A percentile compares a stretch with the other conserved stretches of the same genome.
Conservation (phyloP, 2,329 filamentous ascomycete genomes). For the Trichoderma atroviride region DNA sequence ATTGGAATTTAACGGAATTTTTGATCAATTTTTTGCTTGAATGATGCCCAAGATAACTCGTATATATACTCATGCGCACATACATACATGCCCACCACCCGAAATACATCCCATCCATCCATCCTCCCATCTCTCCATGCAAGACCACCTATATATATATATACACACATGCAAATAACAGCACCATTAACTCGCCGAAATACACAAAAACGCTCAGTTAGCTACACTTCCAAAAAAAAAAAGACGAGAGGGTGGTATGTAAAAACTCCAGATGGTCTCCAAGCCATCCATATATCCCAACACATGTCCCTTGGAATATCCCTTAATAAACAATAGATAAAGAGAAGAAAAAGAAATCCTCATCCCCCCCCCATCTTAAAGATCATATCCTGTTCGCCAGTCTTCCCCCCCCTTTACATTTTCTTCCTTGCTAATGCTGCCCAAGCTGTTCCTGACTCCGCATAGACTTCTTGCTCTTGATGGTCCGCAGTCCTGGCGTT, state of each 20-base stretch:
- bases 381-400: neutral
- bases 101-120: neutral
- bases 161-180: conserved; percentile 21
- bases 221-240: conserved; percentile 13
- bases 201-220: conserved; percentile 8
- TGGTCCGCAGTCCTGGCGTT: conserved; percentile 8
- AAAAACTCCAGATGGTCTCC: neutral
- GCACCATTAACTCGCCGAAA: neutral
- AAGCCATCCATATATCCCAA: conserved; percentile 4
- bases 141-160: neutral
- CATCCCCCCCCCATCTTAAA: too few relatives aligned
- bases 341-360: neutral
- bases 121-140: neutral
- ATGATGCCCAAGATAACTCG: neutral
- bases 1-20: conserved; percentile 4
- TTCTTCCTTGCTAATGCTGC: neutral
- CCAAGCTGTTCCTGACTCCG: neutral
- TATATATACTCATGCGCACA: conserved; percentile 6
- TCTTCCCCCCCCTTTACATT: neutral
- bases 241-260: conserved; percentile 3
- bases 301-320: neutral
- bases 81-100: conserved; percentile 10
- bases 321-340: neutral
- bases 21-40: neutral
- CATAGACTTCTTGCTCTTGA: conserved; percentile 25